Evolutionary conservation across 768 basidiomycete genomes (phyloP), one percentile per base, ranked within the genome.

Genomic region (Favolaschia claudopus): DNA sequence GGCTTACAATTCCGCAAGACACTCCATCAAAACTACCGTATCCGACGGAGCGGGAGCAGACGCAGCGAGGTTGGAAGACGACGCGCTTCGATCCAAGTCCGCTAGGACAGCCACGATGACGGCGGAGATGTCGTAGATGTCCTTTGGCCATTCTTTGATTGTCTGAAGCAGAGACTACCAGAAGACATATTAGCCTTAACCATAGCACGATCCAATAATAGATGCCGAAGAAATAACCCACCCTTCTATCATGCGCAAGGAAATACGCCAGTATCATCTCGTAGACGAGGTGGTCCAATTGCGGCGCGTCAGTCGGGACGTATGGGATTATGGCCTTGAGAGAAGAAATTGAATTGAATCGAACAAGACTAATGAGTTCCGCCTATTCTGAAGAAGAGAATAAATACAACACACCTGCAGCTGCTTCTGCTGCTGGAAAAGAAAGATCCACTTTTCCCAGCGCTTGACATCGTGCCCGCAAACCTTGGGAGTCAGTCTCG

Each of bases 371-470:
- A n/a, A n/a, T n/a, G n/a, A n/a, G n/a, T n/a, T n/a, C n/a, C n/a
- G n/a, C n/a, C n/a, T n/a, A n/a, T n/a, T 37, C 39, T 55, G 52
- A 43, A 45, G 19, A 42, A 29, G 38, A 43, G 12, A 32, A 46
- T 20, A 22, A n/a, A 10, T 9, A 20, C 12, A 20, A 72, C 84
- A 22, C 58, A 93, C 95, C 73, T 91, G 87, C 15, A 98, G 76
- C 55, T 94, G 88, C 24, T 85, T 82, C 65, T 89, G 85, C 71
- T 94, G 87, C 1, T 91, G 91, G 70, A 96, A 99, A 14, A 85
- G 77, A 67, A 97, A 96, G 68, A 98, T 92, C 92, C 92, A 97
- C 66, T 91, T 86, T 69, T 98, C 96, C 97, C 97, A 99, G n/a
- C 85, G 82, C 67, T 87, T 89, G 12, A 82, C 74, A 65, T 96